Evolutionary conservation across 2,329 filamentous ascomycete species (phyloP), one percentile per base, ranked within the genome.

Genomic region (Reticulascus tulasneorum): DNA sequence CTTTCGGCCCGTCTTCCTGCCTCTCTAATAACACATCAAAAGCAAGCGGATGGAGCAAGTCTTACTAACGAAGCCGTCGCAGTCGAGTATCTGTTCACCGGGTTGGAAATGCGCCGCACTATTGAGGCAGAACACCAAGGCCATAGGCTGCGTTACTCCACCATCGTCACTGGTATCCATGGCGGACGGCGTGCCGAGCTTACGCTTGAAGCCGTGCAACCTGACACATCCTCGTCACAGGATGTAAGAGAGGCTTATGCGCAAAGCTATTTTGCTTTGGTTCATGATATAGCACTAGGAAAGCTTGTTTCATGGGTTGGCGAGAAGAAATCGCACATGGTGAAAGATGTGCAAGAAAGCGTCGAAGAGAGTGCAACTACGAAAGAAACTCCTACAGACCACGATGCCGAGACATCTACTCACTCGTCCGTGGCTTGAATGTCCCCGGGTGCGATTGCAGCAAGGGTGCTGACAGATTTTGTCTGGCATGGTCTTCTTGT

Each of bases 151-250:
- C 62, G 59, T 7, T 77, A 77, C 60, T 71, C 63, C 15, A 68
- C 62, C 47, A 62, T 77, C 42, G 68, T 77, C 42, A 71, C 63
- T 6, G 73, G 73, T 0, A 62, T 63, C 33, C 67, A 71, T 39
- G 69, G 67, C 32, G 73, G 73, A 6, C 67, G 66, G 10, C 62
- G 70, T n/a, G 64, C 69, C 15, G 69, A 75, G 48, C 52, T 79
- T 17, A 64, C 59, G 2, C 59, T 79, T 7, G 59, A 67, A 16
- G 37, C 40, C 2, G 12, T 7, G 3, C 10, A 24, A 12, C 20
- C 22, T 6, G 21, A 37, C 2, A 21, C 11, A 3, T 29, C 12
- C 6, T 7, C 28, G 19, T 19, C 23, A 5, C 13, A 29, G 8
- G 13, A 20, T 6, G 19, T 24, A 7, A 19, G 20, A 20, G 20